These are phyloP conservation scores for Chlorella sp. DNA, from an alignment of 139 green algal genomes.

Conservation along the genomic window DNA sequence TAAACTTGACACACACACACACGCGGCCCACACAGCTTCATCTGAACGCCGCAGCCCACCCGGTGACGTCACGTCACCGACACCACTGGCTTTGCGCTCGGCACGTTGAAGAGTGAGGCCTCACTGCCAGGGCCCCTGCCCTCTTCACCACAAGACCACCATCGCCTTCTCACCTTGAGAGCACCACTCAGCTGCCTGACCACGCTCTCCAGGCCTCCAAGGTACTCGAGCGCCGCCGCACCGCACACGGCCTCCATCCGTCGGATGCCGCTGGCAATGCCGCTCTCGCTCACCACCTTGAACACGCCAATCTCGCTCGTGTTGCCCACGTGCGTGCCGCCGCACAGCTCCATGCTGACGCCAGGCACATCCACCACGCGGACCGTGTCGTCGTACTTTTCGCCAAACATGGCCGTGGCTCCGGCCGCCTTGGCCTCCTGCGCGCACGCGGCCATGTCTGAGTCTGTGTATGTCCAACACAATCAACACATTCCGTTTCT, in stretches of 20 bases:
- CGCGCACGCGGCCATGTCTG: neutral
- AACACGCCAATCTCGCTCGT: constrained; percentile 71
- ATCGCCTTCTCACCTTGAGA: constrained; percentile 38
- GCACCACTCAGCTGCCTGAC: constrained; percentile 42
- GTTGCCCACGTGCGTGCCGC: constrained; percentile 53
- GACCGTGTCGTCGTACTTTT: constrained; percentile 89
- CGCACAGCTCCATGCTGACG: constrained; percentile 87
- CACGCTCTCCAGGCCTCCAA: constrained; percentile 58
- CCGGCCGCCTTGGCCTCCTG: constrained; percentile 74
- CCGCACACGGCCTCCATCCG: constrained; percentile 87
- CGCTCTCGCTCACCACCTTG: constrained; percentile 74
- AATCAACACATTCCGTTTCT: too few species aligned
- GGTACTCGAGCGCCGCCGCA: constrained; percentile 64
- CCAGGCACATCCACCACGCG: constrained; percentile 76
- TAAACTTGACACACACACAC: too few species aligned
- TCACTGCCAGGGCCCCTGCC: too few species aligned
- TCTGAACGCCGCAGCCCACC: too few species aligned
- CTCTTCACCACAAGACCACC: too few species aligned
- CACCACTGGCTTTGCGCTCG: too few species aligned
- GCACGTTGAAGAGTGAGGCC: too few species aligned
- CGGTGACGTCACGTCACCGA: too few species aligned
- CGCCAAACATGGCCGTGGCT: constrained; percentile 89
- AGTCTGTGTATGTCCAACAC: neutral
- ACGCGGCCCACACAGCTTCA: too few species aligned
- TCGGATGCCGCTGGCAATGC: constrained; percentile 80